phyloP scores from a whole-genome alignment of 345 rosid genomes.

The Hibiscus mutabilis region DNA sequence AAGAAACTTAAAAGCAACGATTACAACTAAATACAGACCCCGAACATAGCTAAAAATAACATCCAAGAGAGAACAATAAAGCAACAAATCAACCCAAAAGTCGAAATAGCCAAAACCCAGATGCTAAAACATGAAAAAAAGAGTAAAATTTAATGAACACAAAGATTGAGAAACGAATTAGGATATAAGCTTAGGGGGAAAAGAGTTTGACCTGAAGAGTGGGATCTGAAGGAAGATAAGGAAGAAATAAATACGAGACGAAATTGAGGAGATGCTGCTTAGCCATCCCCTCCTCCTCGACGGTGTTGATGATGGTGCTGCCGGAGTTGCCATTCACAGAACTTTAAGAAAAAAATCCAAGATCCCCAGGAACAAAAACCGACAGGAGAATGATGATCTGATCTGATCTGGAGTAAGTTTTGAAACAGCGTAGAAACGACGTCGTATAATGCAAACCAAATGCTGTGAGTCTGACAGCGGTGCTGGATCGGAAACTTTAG shows the following conservation, averaged over 20 bases:
- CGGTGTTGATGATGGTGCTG: constrained; percentile 16
- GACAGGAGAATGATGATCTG: neutral
- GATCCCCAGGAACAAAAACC: neutral
- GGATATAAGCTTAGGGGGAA: neutral
- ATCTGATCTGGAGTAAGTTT: too few relatives aligned
- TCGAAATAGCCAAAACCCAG: neutral
- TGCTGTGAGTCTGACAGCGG: neutral
- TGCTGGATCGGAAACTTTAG: neutral
- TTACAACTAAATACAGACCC: neutral
- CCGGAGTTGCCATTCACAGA: constrained; percentile 27
- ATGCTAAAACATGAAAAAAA: neutral
- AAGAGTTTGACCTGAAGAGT: constrained; percentile 60
- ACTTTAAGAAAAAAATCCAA: neutral
- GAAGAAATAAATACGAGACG: constrained; percentile 69
- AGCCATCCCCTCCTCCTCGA: constrained; percentile 40
- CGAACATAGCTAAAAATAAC: neutral
- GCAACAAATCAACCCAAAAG: constrained; percentile 3
- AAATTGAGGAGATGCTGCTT: constrained; percentile 39
- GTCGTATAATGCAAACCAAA: neutral
- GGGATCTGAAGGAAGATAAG: constrained; percentile 86
- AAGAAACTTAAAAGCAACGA: neutral
- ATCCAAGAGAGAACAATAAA: neutral
- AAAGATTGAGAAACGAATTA: neutral
- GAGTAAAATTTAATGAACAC: neutral
- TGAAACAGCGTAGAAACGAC: neutral